These are phyloP conservation scores for Fusarium buharicum DNA, from an alignment of 2,329 filamentous ascomycete genomes.

Conservation along the genomic window DNA sequence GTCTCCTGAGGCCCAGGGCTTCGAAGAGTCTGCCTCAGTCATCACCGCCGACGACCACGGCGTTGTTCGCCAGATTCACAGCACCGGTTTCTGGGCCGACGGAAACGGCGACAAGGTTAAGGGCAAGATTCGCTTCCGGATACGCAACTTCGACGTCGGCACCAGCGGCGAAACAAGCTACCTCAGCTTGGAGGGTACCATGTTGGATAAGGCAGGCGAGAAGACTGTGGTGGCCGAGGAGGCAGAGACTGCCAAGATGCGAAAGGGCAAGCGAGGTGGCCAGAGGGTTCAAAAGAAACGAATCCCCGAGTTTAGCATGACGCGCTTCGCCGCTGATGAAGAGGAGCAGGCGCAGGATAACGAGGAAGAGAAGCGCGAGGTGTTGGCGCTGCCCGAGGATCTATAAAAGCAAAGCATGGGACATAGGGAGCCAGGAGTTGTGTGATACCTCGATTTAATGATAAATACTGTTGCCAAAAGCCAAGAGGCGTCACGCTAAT, in stretches of 20 bases:
- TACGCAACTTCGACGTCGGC: slow-evolving; percentile 85
- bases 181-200: slow-evolving; percentile 87
- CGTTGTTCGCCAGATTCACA: slow-evolving; percentile 63
- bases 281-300: slow-evolving; percentile 49
- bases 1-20: slow-evolving; percentile 51
- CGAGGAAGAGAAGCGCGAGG: slow-evolving; percentile 39
- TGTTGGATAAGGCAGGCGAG: slow-evolving; percentile 77
- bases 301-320: slow-evolving; percentile 67
- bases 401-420: slow-evolving; percentile 36
- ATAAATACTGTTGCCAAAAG: slow-evolving; percentile 36
- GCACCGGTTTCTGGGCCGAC: slow-evolving; percentile 80
- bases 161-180: slow-evolving; percentile 80
- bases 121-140: slow-evolving; percentile 78
- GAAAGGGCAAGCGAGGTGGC: slow-evolving; percentile 51
- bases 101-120: slow-evolving; percentile 74
- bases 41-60: slow-evolving; percentile 61
- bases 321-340: slow-evolving; percentile 61
- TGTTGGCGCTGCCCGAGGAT: slow-evolving; percentile 41
- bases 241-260: slow-evolving; percentile 54
- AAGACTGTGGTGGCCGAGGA: slow-evolving; percentile 59
- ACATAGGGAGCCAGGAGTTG: slow-evolving; percentile 46
- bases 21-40: slow-evolving; percentile 57
- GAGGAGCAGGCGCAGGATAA: slow-evolving; percentile 51
- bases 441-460: slow-evolving; percentile 48
- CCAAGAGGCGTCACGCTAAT: slow-evolving; percentile 30